Conservation (phyloP, 768 basidiomycete species). For the Dendrothele bispora region DNA sequence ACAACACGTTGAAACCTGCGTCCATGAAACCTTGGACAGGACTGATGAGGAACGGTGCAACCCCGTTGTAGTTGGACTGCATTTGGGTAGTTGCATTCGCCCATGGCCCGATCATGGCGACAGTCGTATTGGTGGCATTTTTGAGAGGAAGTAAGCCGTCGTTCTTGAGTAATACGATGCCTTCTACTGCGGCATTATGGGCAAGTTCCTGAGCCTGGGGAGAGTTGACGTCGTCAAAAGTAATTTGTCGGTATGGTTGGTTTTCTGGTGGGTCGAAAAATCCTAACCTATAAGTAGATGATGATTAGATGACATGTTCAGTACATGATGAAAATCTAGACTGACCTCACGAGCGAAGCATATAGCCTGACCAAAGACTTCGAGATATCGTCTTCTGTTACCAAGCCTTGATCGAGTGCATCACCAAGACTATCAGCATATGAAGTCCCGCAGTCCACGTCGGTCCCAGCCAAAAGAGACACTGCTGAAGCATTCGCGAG, state of each 20-base stretch:
- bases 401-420: conserved; percentile 48
- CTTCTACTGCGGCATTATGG: conserved; percentile 49
- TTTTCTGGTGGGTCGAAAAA: conserved; percentile 52
- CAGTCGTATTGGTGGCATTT: conserved; percentile 37
- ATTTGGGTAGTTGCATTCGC: conserved; percentile 54
- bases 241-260: conserved; percentile 53
- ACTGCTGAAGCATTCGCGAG: conserved; percentile 48
- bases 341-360: conserved; percentile 53
- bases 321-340: not conserved
- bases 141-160: conserved; percentile 57
- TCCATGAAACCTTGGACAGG: conserved; percentile 48
- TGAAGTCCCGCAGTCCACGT: conserved; percentile 53
- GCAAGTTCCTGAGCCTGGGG: conserved; percentile 48
- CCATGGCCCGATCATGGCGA: conserved; percentile 63
- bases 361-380: conserved; percentile 46
- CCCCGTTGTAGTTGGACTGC: conserved; percentile 59
- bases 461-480: conserved; percentile 52
- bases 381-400: conserved; percentile 44
- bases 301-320: not conserved
- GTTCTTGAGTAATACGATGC: conserved; percentile 64
- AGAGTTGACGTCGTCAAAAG: conserved; percentile 49
- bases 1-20: conserved; percentile 47
- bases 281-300: conserved; percentile 41
- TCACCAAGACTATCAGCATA: conserved; percentile 44
- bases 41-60: conserved; percentile 55